phyloP scores from a whole-genome alignment of 1,139 yeast species.

The Magnusiomyces sp. region DNA sequence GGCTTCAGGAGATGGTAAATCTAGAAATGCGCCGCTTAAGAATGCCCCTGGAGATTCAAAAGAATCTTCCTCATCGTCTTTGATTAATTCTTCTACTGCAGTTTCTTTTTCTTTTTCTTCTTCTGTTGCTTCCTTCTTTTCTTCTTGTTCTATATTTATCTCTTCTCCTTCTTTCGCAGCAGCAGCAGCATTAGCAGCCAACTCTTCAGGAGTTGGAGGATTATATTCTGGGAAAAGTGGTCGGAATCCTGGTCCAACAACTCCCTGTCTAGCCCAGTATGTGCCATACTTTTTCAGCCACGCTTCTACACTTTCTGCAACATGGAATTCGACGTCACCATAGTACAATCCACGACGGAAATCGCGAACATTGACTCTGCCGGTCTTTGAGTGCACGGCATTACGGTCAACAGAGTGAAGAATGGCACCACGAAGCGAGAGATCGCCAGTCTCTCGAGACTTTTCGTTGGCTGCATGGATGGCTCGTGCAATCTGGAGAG shows the following conservation, averaged over 20 bases:
- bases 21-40: slow-evolving; percentile 38
- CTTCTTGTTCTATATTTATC: not conserved
- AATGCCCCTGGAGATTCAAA: slow-evolving; percentile 24
- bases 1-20: slow-evolving; percentile 36
- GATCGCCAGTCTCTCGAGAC: slow-evolving; percentile 17
- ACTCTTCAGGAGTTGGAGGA: not conserved
- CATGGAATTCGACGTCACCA: slow-evolving; percentile 38
- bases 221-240: not conserved
- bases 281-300: slow-evolving; percentile 30
- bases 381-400: slow-evolving; percentile 34
- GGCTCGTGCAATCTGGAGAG: slow-evolving; percentile 36
- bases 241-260: no score
- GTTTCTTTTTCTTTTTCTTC: not conserved
- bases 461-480: slow-evolving; percentile 39
- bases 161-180: not conserved
- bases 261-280: no score
- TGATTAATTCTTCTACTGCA: not conserved
- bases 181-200: slow-evolving; percentile 9
- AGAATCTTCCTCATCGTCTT: not conserved
- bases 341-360: slow-evolving; percentile 37
- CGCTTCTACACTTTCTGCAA: slow-evolving; percentile 34
- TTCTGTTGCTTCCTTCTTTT: not conserved
- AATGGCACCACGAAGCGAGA: slow-evolving; percentile 34
- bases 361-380: slow-evolving; percentile 31
- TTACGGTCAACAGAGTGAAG: slow-evolving; percentile 39